Conservation (phyloP, 2,329 filamentous ascomycete genomes). For the Amauroascus niger region DNA sequence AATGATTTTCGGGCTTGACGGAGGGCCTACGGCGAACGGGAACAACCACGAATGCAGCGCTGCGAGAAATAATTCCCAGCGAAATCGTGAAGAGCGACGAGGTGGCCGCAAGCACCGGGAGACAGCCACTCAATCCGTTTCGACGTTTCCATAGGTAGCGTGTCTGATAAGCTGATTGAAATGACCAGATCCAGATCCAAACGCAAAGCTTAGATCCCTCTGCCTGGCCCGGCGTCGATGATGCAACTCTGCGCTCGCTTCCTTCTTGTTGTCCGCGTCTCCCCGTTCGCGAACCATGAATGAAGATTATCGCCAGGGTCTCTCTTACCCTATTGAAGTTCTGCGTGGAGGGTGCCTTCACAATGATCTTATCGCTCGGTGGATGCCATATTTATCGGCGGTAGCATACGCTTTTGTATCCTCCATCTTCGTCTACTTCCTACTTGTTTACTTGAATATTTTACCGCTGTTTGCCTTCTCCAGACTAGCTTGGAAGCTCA, state of each 20-base stretch:
- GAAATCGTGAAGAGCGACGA: no score
- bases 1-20: neutral
- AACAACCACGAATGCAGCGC: neutral
- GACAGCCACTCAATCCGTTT: neutral
- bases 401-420: conserved; percentile 26
- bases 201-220: neutral
- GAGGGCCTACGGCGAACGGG: neutral
- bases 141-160: neutral
- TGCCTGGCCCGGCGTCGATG: neutral
- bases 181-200: neutral
- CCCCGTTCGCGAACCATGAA: conserved; percentile 5
- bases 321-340: conserved; percentile 18
- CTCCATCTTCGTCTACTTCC: conserved; percentile 23
- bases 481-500: conserved; percentile 30
- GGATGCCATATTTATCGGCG: conserved; percentile 23
- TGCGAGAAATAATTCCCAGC: neutral
- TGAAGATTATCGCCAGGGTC: neutral
- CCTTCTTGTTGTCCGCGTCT: neutral
- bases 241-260: neutral
- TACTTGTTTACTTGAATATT: conserved; percentile 26
- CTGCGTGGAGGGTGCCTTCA: conserved; percentile 18
- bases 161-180: neutral
- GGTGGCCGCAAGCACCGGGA: neutral
- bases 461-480: conserved; percentile 24
- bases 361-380: conserved; percentile 27